Percentiles rank a stretch among this genome's conserved stretches.
Evolutionary conservation across 176 grass and related monocot genomes (phyloP).

Genomic region (Themeda triandra): DNA sequence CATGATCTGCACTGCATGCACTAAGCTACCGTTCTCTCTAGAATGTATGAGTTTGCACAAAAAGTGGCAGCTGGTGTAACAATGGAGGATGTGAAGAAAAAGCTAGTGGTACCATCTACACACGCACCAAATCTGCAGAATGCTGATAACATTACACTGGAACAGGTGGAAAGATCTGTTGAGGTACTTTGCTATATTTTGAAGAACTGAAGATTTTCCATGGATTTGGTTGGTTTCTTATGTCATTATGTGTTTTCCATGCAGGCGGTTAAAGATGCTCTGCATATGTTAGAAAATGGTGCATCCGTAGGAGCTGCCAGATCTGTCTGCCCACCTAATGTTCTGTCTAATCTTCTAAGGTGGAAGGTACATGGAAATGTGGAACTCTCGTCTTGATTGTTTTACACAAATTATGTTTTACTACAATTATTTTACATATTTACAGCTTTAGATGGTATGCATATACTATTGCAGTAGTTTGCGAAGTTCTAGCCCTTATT

Average conservation of each 20-base stretch:
- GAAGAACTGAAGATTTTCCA: background rate
- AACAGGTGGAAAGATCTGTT: slow-evolving; percentile 57
- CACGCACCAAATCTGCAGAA: slow-evolving; percentile 18
- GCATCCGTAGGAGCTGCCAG: slow-evolving; percentile 43
- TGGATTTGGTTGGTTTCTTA: slow-evolving; percentile 22
- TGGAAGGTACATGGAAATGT: slow-evolving; percentile 56
- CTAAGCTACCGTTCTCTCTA: slow-evolving; percentile 33
- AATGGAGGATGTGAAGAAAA: slow-evolving; percentile 49
- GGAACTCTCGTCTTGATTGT: background rate
- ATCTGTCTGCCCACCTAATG: slow-evolving; percentile 51
- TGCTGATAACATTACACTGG: slow-evolving; percentile 49
- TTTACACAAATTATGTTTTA: slow-evolving; percentile 1
- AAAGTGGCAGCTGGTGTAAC: slow-evolving; percentile 40
- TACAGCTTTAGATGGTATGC: background rate
- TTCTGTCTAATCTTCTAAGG: slow-evolving; percentile 45
- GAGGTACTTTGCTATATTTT: slow-evolving; percentile 48
- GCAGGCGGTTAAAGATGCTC: slow-evolving; percentile 46
- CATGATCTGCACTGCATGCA: background rate
- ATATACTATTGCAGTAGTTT: background rate
- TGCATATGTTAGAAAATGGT: slow-evolving; percentile 60
- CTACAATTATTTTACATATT: background rate
- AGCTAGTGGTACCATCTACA: slow-evolving; percentile 46
- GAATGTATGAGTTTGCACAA: slow-evolving; percentile 42
- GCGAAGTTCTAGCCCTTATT: background rate
- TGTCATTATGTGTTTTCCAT: slow-evolving; percentile 23